phyloP scores from a whole-genome alignment of 148 eudicot genomes.

The Rhododendron ferrugineum region DNA sequence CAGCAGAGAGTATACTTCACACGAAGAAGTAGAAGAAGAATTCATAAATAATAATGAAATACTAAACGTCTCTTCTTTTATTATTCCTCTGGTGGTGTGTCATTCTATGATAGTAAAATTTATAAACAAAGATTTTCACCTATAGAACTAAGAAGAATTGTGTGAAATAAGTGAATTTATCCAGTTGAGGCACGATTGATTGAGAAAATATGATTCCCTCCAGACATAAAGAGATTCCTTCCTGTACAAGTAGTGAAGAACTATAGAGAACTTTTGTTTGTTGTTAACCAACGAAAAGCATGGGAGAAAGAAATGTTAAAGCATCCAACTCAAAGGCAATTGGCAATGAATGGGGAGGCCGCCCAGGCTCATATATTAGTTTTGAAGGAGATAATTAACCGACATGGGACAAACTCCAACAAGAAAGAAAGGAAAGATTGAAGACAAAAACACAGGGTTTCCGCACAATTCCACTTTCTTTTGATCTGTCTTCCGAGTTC shows the following conservation, averaged over 20 bases:
- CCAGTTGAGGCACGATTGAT: not conserved
- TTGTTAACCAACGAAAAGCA: constrained; percentile 5
- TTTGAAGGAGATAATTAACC: too few species aligned
- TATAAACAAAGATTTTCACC: not conserved
- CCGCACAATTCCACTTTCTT: not conserved
- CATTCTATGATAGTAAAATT: not conserved
- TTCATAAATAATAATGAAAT: not conserved
- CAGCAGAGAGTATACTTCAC: not conserved
- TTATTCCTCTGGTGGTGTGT: not conserved
- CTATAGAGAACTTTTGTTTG: not conserved
- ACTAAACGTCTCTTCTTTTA: not conserved
- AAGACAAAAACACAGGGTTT: not conserved
- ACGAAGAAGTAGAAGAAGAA: too few species aligned
- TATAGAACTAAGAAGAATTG: not conserved
- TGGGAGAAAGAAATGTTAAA: not conserved
- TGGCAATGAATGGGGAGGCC: too few species aligned
- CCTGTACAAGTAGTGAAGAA: not conserved
- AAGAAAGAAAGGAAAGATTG: not conserved
- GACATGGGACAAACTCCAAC: too few species aligned
- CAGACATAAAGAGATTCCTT: not conserved
- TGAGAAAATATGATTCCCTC: not conserved
- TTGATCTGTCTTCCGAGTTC: not conserved
- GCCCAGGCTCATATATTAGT: too few species aligned
- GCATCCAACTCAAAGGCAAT: too few species aligned
- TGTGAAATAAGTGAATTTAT: not conserved